Evolutionary conservation across 176 grass and related monocot species (phyloP), one percentile per base, ranked within the genome.

Genomic region (Phoenix dactylifera): DNA sequence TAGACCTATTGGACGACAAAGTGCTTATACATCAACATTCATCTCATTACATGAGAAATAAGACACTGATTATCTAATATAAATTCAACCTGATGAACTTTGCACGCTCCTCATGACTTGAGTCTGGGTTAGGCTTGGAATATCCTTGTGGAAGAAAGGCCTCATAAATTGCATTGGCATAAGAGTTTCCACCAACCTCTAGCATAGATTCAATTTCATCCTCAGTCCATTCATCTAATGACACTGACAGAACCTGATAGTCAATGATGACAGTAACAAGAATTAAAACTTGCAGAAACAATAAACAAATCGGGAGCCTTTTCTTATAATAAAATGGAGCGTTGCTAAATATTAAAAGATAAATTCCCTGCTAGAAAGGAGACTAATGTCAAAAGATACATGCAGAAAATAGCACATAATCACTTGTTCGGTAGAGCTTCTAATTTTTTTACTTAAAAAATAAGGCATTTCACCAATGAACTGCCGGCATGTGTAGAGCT

Each of bases 141-240:
- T 85, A 85, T 39, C 53, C 57, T 64, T 85, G 48, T n/a, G 90
- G 82, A 26, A 95, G 73, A 76, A 89, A 95, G 59, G 90, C 86
- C 57, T 95, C 86, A 51, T 84, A 89, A 62, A 86, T 88, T 29
- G 86, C 72, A 71, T 95, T 95, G 3, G 86, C 90, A 6, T 81
- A 82, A 18, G 79, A 83, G 63, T 95, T 95, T 69, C 90, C 90
- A 60, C 90, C 90, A 18, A 95, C 86, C 72, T 95, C 73, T 67
- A 81, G 59, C 82, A 95, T 83, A 12, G 74, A 83, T 49, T 89
- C 75, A 54, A 86, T 79, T 20, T 89, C 79, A 74, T 80, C 67
- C 12, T 83, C 82, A 16, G 62, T 60, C 90, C 90, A 89, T 77
- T 89, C 76, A 86, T 95, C 90, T 76, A 89, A 24, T 55, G 77